Evolutionary conservation across 148 eudicot species (phyloP), one percentile per base, ranked within the genome.

Genomic region (Euryodendron excelsum): DNA sequence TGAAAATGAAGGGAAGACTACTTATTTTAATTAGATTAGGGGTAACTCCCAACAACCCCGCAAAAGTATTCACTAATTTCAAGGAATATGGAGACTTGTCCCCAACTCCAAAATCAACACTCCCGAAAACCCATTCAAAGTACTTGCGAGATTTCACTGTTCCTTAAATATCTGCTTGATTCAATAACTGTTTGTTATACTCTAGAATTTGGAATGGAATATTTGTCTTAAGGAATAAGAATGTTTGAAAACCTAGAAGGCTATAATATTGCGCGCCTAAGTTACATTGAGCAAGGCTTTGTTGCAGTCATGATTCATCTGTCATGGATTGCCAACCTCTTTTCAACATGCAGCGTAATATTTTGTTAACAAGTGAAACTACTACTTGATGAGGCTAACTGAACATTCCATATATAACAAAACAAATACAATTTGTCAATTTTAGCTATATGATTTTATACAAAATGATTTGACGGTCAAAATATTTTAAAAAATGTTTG

Each of bases 201-300:
- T 65, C 47, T 10, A 75, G 69, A 68, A 47, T 75, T 74, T 27
- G 79, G 67, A 78, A 80, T 64, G 82, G 75, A 68, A 84, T 79
- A 75, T 27, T 69, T 64, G 79, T 80, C 75, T 55, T 72, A 14
- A 56, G 55, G 55, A 3, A 50, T 50, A 3, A 50, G 1, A 64
- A 2, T 21, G 47, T 2, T 44, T 13, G 34, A 48, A 50, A 50
- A 50, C 18, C 9, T 9, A 45, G 48, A 11, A 4, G 4, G 48
- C 48, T 45, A 11, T 45, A 11, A 45, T 45, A 11, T 45, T 45
- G 48, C 10, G 17, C 2, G 55, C 10, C 44, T 13, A 17, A 50
- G 55, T 12, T 50, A 50, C 55, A 17, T 50, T 50, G 14, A 17
- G 20, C 12, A 13, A 17, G 15, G 15, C 15, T 9, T 50, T 50